phyloP scores from a whole-genome alignment of 2,329 filamentous ascomycete species.

The Aspergillus ruber region DNA sequence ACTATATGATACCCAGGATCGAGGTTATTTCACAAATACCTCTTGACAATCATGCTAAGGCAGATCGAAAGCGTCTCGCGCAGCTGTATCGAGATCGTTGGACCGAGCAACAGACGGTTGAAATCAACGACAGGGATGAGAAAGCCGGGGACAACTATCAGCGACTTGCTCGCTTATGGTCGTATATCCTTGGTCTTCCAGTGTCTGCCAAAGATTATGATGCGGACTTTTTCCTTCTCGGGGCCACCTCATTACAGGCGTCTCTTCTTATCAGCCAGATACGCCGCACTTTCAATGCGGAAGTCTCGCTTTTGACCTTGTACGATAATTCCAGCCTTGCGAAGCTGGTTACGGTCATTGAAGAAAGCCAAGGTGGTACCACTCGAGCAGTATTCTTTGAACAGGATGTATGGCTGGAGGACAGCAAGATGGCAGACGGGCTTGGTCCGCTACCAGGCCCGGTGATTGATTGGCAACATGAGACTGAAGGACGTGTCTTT shows the following conservation, averaged over 20 bases:
- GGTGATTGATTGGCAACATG: conserved; percentile 11
- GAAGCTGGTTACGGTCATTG: conserved; percentile 5
- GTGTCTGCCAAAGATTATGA: neutral
- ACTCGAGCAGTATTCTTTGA: conserved; percentile 6
- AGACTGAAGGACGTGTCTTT: conserved; percentile 48
- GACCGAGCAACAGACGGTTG: neutral
- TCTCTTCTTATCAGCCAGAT: conserved; percentile 14
- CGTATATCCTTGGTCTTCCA: conserved; percentile 2
- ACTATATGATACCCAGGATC: conserved; percentile 64
- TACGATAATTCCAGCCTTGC: conserved; percentile 14
- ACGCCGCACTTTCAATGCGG: conserved; percentile 6
- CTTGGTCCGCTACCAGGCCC: conserved; percentile 1
- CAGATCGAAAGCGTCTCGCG: conserved; percentile 29
- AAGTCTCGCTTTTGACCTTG: conserved; percentile 12
- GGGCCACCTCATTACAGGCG: conserved; percentile 16
- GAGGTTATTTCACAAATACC: conserved; percentile 62
- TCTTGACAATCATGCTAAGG: conserved; percentile 67
- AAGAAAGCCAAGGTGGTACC: neutral
- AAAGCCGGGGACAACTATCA: neutral
- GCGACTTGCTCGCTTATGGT: conserved; percentile 4
- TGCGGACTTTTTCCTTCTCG: conserved; percentile 17
- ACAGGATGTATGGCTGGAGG: conserved; percentile 10
- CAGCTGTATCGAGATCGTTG: conserved; percentile 6
- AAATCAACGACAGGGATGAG: neutral
- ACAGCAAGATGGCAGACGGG: conserved; percentile 11